These are phyloP conservation scores for Trichocladium uniseriatum DNA, from an alignment of 495 filamentous ascomycete species.

Conservation along the genomic window DNA sequence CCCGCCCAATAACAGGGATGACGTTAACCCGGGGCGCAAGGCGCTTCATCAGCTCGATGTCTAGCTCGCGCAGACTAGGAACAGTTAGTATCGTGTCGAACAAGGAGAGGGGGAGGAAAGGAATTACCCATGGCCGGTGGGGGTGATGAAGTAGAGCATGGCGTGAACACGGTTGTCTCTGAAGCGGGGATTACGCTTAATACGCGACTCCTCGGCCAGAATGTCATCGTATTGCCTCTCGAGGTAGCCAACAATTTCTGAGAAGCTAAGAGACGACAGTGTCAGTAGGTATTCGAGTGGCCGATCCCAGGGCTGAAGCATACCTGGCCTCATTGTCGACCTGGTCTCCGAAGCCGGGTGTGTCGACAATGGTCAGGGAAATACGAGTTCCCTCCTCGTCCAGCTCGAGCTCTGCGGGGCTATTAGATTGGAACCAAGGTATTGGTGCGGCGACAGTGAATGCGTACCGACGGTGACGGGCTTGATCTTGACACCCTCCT, in stretches of 20 bases:
- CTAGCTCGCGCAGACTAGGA: conserved; percentile 83
- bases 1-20: conserved; percentile 97
- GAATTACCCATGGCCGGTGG: conserved; percentile 84
- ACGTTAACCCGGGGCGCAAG: conserved; percentile 97
- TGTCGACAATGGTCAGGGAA: conserved; percentile 96
- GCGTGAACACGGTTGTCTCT: conserved; percentile 97
- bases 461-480: conserved; percentile 89
- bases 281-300: conserved; percentile 53
- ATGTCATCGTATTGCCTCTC: conserved; percentile 99
- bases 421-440: conserved; percentile 10
- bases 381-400: conserved; percentile 98
- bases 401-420: conserved; percentile 70
- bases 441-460: conserved; percentile 3
- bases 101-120: background rate
- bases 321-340: conserved; percentile 98
- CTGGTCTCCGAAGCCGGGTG: conserved; percentile 95
- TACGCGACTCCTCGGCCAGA: conserved; percentile 96
- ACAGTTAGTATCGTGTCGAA: conserved; percentile 16
- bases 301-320: background rate
- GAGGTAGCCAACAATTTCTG: conserved; percentile 93
- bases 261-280: conserved; percentile 54
- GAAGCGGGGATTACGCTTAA: conserved; percentile 99
- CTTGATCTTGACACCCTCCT: conserved; percentile 97
- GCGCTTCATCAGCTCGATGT: conserved; percentile 99
- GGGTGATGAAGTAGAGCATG: conserved; percentile 97